These are phyloP conservation scores for Eucalyptus erythrocorys DNA, from an alignment of 345 rosid genomes.

Conservation along the genomic window DNA sequence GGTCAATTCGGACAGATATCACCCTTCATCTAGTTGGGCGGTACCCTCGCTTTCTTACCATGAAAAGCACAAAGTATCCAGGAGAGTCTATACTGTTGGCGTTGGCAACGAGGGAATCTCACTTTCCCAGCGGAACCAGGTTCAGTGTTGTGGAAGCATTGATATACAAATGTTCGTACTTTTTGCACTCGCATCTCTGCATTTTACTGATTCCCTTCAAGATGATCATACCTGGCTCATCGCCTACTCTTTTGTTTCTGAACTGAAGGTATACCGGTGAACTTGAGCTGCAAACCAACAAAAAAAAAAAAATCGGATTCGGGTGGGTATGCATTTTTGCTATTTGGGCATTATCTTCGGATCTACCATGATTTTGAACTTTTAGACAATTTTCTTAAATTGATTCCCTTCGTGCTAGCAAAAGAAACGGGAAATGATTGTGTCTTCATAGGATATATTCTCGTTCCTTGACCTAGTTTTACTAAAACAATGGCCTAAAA, in stretches of 20 bases:
- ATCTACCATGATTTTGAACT: too few relatives aligned
- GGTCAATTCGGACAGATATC: neutral
- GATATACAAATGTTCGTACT: too few relatives aligned
- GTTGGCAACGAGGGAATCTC: fast-evolving
- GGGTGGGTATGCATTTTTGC: neutral
- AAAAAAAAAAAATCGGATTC: neutral
- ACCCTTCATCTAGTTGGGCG: neutral
- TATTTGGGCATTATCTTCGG: neutral
- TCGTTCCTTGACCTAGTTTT: neutral
- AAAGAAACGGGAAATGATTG: neutral
- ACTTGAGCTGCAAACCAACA: neutral
- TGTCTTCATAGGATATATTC: neutral
- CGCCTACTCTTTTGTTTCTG: too few relatives aligned
- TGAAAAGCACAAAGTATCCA: fast-evolving
- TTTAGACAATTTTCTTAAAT: neutral
- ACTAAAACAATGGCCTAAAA: neutral
- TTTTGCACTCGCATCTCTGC: too few relatives aligned
- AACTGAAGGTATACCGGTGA: neutral
- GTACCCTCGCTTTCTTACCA: neutral
- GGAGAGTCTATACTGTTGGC: fast-evolving
- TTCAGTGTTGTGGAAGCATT: too few relatives aligned
- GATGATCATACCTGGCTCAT: too few relatives aligned
- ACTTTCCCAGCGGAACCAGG: fast-evolving
- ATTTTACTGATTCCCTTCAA: too few relatives aligned
- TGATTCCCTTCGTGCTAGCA: fast-evolving